Conservation (phyloP, 2,329 filamentous ascomycete genomes). For the Penicillium expansum region DNA sequence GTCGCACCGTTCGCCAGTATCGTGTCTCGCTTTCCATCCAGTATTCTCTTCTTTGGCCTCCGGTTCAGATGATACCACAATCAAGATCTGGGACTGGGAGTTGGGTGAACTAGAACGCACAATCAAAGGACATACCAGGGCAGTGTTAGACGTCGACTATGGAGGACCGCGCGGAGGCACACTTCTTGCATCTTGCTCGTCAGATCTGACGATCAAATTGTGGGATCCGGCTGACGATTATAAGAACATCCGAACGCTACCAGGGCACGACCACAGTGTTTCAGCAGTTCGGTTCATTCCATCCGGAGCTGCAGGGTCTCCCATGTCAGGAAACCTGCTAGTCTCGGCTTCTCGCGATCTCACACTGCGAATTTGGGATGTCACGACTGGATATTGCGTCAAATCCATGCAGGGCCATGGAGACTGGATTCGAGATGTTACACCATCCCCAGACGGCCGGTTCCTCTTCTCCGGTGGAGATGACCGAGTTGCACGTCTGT, state of each 20-base stretch:
- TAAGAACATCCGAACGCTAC: slow-evolving; percentile 88
- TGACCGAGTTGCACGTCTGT: slow-evolving; percentile 77
- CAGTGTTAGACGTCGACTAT: slow-evolving; percentile 85
- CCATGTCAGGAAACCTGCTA: slow-evolving; percentile 77
- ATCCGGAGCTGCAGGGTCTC: slow-evolving; percentile 72
- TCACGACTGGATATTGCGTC: slow-evolving; percentile 86
- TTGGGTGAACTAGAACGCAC: slow-evolving; percentile 85
- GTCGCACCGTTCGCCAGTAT: slow-evolving; percentile 77
- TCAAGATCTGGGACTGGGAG: slow-evolving; percentile 98
- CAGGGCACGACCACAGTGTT: slow-evolving; percentile 89
- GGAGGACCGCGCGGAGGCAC: slow-evolving; percentile 78
- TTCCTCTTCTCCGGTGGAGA: slow-evolving; percentile 80
- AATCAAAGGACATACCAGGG: slow-evolving; percentile 86
- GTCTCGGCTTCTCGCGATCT: slow-evolving; percentile 84
- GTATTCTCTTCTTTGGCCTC: slow-evolving; percentile 87
- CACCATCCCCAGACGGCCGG: slow-evolving; percentile 75
- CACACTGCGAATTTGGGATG: slow-evolving; percentile 85
- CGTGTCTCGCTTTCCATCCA: slow-evolving; percentile 87
- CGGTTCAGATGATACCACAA: slow-evolving; percentile 86
- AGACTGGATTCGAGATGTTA: slow-evolving; percentile 89
- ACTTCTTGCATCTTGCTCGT: slow-evolving; percentile 78
- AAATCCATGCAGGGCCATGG: slow-evolving; percentile 83
- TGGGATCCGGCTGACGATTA: slow-evolving; percentile 93
- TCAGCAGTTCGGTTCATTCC: slow-evolving; percentile 86
- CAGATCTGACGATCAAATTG: slow-evolving; percentile 87